phyloP scores from a whole-genome alignment of 148 eudicot genomes.

The Linanthus parryae region DNA sequence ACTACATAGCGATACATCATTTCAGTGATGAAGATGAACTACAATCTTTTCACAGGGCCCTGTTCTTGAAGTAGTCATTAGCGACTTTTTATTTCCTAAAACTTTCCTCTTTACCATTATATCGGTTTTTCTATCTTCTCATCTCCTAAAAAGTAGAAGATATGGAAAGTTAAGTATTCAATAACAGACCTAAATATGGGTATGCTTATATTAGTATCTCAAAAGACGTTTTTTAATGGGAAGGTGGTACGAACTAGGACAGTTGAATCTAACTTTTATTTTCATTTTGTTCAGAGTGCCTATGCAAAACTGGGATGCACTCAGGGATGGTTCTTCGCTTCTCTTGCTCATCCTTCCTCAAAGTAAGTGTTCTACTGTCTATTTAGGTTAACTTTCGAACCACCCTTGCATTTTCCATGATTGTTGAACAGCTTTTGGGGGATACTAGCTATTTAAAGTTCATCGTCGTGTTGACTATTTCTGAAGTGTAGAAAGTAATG shows the following conservation, averaged over 20 bases:
- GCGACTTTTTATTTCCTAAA: too few relatives aligned
- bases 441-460: neutral
- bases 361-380: conserved; percentile 36
- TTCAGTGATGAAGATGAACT: too few relatives aligned
- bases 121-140: too few relatives aligned
- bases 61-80: too few relatives aligned
- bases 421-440: neutral
- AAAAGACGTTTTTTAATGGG: neutral
- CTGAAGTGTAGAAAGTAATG: neutral
- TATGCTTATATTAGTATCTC: neutral
- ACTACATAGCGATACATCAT: too few relatives aligned
- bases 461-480: neutral
- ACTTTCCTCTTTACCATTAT: too few relatives aligned
- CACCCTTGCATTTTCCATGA: neutral
- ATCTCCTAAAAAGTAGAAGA: too few relatives aligned
- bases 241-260: neutral
- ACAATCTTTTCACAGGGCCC: too few relatives aligned
- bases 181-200: neutral
- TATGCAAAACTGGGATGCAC: conserved; percentile 82
- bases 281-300: conserved; percentile 41
- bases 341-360: conserved; percentile 65
- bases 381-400: neutral
- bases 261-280: conserved; percentile 1
- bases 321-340: conserved; percentile 86
- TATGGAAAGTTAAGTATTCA: neutral